Percentiles rank a stretch among this genome's conserved stretches.
phyloP scores from a whole-genome alignment of 2,329 filamentous ascomycete genomes.

The Epichloe coenophiala region DNA sequence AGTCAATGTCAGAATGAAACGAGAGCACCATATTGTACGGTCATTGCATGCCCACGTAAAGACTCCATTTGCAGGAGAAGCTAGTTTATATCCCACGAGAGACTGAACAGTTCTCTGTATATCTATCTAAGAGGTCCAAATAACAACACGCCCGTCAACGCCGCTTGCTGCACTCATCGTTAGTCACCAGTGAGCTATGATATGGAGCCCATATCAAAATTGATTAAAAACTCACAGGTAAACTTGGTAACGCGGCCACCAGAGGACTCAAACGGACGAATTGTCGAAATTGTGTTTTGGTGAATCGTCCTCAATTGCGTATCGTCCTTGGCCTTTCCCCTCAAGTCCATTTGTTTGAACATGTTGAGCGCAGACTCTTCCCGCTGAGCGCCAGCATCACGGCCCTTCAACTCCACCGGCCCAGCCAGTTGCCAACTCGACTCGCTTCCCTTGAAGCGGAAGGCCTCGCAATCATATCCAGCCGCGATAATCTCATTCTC shows the following conservation, averaged over 20 bases:
- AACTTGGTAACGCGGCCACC: slow-evolving; percentile 61
- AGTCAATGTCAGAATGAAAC: not conserved
- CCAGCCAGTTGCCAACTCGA: slow-evolving; percentile 75
- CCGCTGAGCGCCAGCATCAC: slow-evolving; percentile 46
- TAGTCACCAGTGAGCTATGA: slow-evolving; percentile 11
- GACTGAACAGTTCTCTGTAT: not conserved
- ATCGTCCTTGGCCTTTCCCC: slow-evolving; percentile 83
- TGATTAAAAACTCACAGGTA: slow-evolving; percentile 58
- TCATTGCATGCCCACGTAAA: not conserved
- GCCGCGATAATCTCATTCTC: slow-evolving; percentile 92
- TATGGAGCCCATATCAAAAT: not conserved
- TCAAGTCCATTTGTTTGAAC: slow-evolving; percentile 98
- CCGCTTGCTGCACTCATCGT: slow-evolving; percentile 48
- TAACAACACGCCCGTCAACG: slow-evolving; percentile 69
- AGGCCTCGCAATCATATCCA: slow-evolving; percentile 81
- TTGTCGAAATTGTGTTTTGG: slow-evolving; percentile 86
- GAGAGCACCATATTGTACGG: not conserved
- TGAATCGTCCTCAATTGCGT: slow-evolving; percentile 91
- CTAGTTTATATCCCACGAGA: not conserved
- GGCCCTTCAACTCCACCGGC: slow-evolving; percentile 62
- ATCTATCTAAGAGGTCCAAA: slow-evolving; percentile 51
- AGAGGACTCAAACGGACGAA: slow-evolving; percentile 60
- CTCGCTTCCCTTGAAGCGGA: slow-evolving; percentile 69
- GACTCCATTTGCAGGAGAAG: not conserved
- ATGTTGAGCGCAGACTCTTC: slow-evolving; percentile 95